Evolutionary conservation across 176 grass and related monocot species (phyloP).

Genomic region (Oryza meridionalis): DNA sequence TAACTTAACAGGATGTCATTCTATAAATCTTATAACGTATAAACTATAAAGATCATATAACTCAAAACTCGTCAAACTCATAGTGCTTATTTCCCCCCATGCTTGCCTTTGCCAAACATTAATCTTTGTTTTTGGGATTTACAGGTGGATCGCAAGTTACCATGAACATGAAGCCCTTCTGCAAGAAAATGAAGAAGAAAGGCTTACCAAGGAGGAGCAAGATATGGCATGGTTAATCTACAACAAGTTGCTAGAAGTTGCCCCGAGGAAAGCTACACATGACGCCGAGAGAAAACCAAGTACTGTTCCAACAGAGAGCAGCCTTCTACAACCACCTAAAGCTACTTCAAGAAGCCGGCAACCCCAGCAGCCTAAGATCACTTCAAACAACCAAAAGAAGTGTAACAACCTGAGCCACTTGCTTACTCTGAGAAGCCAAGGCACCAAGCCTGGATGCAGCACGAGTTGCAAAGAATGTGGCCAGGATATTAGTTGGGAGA

Average conservation of each 20-base stretch:
- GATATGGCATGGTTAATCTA: conserved; percentile 84
- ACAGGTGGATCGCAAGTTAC: conserved; percentile 91
- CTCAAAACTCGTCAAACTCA: conserved; percentile 2
- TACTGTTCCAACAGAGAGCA: conserved; percentile 25
- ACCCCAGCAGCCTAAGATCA: conserved; percentile 45
- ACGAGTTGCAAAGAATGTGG: conserved; percentile 74
- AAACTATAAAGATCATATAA: not conserved
- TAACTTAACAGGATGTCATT: not conserved
- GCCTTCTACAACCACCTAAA: conserved; percentile 37
- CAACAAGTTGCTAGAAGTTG: conserved; percentile 58
- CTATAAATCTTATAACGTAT: not conserved
- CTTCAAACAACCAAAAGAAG: conserved; percentile 79
- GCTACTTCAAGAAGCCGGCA: conserved; percentile 44
- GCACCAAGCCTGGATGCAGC: conserved; percentile 77
- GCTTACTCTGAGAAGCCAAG: conserved; percentile 72
- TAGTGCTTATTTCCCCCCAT: not conserved
- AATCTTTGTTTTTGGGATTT: conserved; percentile 27
- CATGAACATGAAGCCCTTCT: conserved; percentile 96
- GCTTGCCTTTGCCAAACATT: not conserved
- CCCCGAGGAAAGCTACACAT: conserved; percentile 44
- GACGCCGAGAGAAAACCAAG: conserved; percentile 44
- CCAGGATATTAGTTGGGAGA: conserved; percentile 93
- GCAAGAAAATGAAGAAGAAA: conserved; percentile 97
- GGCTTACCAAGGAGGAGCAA: conserved; percentile 91
- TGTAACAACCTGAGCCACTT: conserved; percentile 83